phyloP scores from a whole-genome alignment of 768 basidiomycete species.

The Hemileccinum rubropunctum region DNA sequence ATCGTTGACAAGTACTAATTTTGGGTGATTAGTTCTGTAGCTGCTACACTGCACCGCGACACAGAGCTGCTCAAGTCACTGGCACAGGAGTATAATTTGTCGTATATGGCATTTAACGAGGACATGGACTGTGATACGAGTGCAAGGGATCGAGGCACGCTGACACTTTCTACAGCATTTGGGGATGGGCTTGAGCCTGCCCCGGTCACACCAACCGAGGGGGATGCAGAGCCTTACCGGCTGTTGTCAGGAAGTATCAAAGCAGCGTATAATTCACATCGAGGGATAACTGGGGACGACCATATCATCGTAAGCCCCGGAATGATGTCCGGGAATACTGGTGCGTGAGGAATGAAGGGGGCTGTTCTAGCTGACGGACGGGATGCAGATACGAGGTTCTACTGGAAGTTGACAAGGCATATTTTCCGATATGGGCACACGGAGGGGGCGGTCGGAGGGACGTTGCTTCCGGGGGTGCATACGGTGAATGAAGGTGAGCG shows the following conservation, averaged over 20 bases:
- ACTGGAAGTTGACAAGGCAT: constrained; percentile 47
- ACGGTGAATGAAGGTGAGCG: constrained; percentile 69
- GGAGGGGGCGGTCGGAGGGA: constrained; percentile 28
- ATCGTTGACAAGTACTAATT: background rate
- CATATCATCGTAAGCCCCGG: constrained; percentile 45
- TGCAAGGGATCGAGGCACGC: constrained; percentile 40
- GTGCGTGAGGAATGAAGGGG: constrained; percentile 8
- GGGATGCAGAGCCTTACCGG: constrained; percentile 37
- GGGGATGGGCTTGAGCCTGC: constrained; percentile 58
- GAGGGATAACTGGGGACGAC: constrained; percentile 34
- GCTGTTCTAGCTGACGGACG: background rate
- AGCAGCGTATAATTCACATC: constrained; percentile 53
- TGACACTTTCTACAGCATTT: constrained; percentile 51
- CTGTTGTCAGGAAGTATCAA: constrained; percentile 66
- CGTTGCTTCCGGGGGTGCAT: constrained; percentile 47
- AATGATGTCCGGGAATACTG: constrained; percentile 59
- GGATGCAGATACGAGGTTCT: constrained; percentile 40
- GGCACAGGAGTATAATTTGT: constrained; percentile 53
- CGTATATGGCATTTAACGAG: constrained; percentile 56
- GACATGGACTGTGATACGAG: constrained; percentile 31
- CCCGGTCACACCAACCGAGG: constrained; percentile 50
- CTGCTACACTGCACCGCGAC: constrained; percentile 44
- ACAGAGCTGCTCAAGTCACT: constrained; percentile 41
- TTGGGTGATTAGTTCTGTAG: constrained; percentile 32
- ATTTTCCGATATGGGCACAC: constrained; percentile 66